Evolutionary conservation across 305 asterid genomes (phyloP).

Genomic region (Fraxinus paxiana): DNA sequence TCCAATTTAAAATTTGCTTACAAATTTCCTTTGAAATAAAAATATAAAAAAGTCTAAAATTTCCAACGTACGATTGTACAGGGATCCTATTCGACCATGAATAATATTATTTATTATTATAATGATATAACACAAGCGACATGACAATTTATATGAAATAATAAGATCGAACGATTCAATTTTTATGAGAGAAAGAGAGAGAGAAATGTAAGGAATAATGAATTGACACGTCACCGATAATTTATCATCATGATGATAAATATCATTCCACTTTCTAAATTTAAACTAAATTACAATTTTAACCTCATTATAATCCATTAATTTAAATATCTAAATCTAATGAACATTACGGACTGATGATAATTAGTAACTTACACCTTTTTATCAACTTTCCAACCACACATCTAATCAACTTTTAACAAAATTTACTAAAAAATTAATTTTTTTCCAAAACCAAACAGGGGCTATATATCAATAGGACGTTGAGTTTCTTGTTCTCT

Average conservation of each 20-base stretch:
- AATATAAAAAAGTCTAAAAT: too few species aligned
- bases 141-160: too few species aligned
- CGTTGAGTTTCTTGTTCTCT: not conserved
- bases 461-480: not conserved
- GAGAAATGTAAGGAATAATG: too few species aligned
- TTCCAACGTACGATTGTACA: too few species aligned
- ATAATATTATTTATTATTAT: too few species aligned
- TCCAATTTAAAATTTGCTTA: not conserved
- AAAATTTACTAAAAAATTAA: too few species aligned
- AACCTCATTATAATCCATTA: not conserved
- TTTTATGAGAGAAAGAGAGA: too few species aligned
- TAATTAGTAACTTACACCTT: not conserved
- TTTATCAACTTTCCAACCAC: not conserved
- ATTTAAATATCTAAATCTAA: not conserved
- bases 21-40: too few species aligned
- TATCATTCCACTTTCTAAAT: not conserved
- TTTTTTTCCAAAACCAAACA: not conserved
- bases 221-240: not conserved
- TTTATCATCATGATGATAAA: too few species aligned
- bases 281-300: not conserved
- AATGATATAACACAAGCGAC: not conserved
- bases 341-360: not conserved
- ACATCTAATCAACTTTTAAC: not conserved
- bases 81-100: too few species aligned
- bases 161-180: not conserved